Evolutionary conservation across 805 yeast species (phyloP).

Genomic region (Yarrowia deformans): DNA sequence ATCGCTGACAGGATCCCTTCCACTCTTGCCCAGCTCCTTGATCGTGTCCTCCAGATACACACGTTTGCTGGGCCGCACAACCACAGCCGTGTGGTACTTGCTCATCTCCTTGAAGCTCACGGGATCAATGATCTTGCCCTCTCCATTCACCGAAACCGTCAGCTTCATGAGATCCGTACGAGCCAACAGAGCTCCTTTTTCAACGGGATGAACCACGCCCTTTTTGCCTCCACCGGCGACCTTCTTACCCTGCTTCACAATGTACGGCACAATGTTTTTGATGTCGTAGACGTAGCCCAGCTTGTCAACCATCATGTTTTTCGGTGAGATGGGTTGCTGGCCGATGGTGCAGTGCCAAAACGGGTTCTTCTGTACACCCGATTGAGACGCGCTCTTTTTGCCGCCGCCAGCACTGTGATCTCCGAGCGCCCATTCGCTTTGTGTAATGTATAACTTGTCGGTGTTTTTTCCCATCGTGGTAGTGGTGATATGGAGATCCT

Average conservation of each 20-base stretch:
- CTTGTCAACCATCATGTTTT: conserved; percentile 46
- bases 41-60: conserved; percentile 49
- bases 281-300: conserved; percentile 50
- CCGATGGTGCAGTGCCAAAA: conserved; percentile 50
- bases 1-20: conserved; percentile 49
- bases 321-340: conserved; percentile 47
- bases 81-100: conserved; percentile 46
- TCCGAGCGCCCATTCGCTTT: conserved; percentile 50
- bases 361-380: conserved; percentile 41
- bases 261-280: conserved; percentile 47
- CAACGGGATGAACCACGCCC: conserved; percentile 30
- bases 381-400: conserved; percentile 33
- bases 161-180: conserved; percentile 45
- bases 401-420: conserved; percentile 49
- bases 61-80: conserved; percentile 47
- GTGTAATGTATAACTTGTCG: conserved; percentile 51
- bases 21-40: conserved; percentile 46
- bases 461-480: conserved; percentile 51
- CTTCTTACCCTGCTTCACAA: conserved; percentile 44
- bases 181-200: conserved; percentile 44
- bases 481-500: not conserved
- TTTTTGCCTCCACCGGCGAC: conserved; percentile 38
- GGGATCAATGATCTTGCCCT: conserved; percentile 49
- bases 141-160: conserved; percentile 45
- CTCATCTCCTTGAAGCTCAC: conserved; percentile 49